These are phyloP conservation scores for Hypoxylon rickii DNA, from an alignment of 495 filamentous ascomycete species.

Conservation along the genomic window DNA sequence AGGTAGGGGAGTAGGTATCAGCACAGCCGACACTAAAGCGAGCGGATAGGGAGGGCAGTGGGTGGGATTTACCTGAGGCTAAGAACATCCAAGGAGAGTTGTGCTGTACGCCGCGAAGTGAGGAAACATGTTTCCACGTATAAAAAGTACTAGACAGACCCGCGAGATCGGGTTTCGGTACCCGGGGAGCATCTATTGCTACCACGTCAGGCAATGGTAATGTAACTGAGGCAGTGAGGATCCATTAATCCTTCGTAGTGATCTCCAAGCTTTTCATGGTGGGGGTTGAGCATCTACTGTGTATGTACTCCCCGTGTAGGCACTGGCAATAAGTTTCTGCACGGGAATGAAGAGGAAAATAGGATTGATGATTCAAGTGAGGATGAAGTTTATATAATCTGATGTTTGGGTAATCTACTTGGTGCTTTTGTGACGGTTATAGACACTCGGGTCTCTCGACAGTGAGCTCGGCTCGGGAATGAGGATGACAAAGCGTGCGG, in stretches of 20 bases:
- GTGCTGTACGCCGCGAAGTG: neutral
- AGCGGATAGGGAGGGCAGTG: neutral
- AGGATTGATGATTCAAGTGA: too few relatives aligned
- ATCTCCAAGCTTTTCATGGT: conserved; percentile 7
- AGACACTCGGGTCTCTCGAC: too few relatives aligned
- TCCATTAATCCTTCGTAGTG: conserved; percentile 18
- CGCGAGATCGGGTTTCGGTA: neutral
- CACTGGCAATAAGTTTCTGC: too few relatives aligned
- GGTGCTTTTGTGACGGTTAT: too few relatives aligned
- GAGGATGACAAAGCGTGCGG: conserved; percentile 8
- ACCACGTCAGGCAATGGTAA: neutral
- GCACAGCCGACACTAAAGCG: neutral
- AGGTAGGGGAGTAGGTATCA: too few relatives aligned
- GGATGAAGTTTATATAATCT: too few relatives aligned
- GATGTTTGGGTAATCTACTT: too few relatives aligned
- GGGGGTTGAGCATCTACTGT: too few relatives aligned
- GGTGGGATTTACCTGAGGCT: neutral
- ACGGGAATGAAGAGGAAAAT: too few relatives aligned
- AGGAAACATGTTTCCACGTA: conserved; percentile 17
- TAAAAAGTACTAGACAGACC: neutral
- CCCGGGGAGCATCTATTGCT: neutral
- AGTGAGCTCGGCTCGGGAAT: too few relatives aligned
- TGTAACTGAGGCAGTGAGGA: conserved; percentile 16
- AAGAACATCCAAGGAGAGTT: neutral
- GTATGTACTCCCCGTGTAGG: too few relatives aligned